These are phyloP conservation scores for Petrea volubilis DNA, from an alignment of 257 asterid species.

Conservation along the genomic window DNA sequence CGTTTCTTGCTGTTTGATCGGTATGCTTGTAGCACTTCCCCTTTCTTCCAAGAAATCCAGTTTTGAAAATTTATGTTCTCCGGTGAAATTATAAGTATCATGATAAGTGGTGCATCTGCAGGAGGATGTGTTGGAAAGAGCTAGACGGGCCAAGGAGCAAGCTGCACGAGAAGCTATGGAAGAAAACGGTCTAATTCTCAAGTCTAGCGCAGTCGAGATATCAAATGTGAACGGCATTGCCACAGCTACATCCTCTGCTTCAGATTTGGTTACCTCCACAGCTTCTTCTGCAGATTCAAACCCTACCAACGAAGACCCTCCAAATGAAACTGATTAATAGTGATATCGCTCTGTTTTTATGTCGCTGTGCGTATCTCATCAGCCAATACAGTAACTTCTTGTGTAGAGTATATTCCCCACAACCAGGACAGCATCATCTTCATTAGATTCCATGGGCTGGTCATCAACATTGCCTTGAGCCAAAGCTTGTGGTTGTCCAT, in stretches of 20 bases:
- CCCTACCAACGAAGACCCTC: conserved; percentile 32
- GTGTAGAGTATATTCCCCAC: conserved; percentile 32
- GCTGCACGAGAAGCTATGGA: conserved; percentile 68
- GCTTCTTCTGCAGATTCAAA: conserved; percentile 18
- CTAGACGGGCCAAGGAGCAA: conserved; percentile 62
- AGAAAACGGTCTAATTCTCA: conserved; percentile 41
- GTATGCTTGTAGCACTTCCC: background rate
- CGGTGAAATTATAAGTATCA: background rate
- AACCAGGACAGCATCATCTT: conserved; percentile 37
- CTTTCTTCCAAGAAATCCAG: background rate
- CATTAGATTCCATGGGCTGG: conserved; percentile 55
- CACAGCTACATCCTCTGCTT: conserved; percentile 12
- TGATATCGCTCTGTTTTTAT: background rate
- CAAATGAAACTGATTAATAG: conserved; percentile 35
- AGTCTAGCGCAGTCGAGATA: conserved; percentile 26
- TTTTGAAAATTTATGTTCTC: background rate
- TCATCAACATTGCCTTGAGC: conserved; percentile 28
- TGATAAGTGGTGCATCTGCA: conserved; percentile 25
- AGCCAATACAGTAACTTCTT: background rate
- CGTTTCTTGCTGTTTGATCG: background rate
- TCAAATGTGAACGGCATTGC: conserved; percentile 30
- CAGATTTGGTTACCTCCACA: conserved; percentile 7
- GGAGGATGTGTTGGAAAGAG: conserved; percentile 78
- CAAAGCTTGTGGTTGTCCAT: conserved; percentile 31
- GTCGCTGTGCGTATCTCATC: background rate